Base-by-base conservation (phyloP, 1,139 yeast genomes). In the Eremothecium cymbalariae region DNA sequence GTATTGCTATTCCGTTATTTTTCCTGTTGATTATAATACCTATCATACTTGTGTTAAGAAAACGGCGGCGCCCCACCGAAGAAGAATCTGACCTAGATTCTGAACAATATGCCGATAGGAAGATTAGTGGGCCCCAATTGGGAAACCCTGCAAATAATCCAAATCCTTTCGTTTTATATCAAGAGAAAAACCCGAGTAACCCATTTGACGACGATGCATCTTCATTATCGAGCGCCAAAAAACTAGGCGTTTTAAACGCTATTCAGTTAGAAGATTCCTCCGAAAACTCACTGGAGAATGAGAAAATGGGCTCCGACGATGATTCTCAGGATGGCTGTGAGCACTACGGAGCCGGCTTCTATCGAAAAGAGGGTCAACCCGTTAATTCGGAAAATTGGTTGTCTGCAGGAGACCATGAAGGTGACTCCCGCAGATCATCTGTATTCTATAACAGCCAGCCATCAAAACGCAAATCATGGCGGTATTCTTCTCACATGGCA, bases 1-100 rank as follows among this genome's bases (percentile, higher is more conserved):
- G 95, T 35, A 90, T 82, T n/a, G 83, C 81, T 4, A 69, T 88
- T 33, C 95, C 95, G 1, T 57, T 72, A 0, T 67, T 66, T 16
- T 63, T 72, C 0, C 48, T 83, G 7, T 51, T 72, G 2, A 53
- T 72, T 0, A 63, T 68, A 2, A 64, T 66, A 0, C 37, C 80
- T 1, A 35, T 85, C 8, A 47, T 81, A 20, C 62, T 74, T 51
- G 70, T 76, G 55, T 74, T 83, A 51, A 73, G 83, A 55, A 60
- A 68, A 43, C 68, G 68, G 39, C 68, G 67, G 53, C 67, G 68
- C 50, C 48, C 54, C 23, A 56, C 60, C 26, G 41, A 48, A n/a
- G 37, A 48, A 33, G 55, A 55, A 7, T 59, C 59, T 15, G 63
- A 59, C 21, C 56, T 55, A 7, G 59, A 60, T 18, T 63, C 60